Percentiles rank a stretch among this genome's conserved stretches.
phyloP scores from a whole-genome alignment of 331 rosid genomes.

The Dryas integrifolia region DNA sequence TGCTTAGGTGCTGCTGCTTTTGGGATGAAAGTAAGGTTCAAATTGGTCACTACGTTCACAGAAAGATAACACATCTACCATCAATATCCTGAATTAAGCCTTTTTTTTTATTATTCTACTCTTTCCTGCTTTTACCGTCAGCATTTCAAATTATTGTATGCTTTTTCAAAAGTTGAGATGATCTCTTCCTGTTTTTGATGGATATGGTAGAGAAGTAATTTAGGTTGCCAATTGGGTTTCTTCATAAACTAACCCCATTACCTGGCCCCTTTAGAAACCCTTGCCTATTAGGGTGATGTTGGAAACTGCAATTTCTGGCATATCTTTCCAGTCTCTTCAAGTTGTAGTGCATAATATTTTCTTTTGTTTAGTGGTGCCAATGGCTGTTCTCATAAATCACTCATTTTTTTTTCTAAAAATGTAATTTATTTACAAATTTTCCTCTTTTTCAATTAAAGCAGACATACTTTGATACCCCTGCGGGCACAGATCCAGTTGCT shows the following conservation, averaged over 20 bases:
- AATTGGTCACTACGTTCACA: background rate
- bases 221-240: no score
- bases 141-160: no score
- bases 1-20: background rate
- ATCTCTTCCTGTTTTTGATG: no score
- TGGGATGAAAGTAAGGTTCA: background rate
- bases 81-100: no score
- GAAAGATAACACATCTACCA: no score
- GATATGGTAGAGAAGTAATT: no score
- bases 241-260: no score
- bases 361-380: background rate
- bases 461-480: slow-evolving; percentile 79
- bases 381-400: slow-evolving; percentile 1
- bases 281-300: background rate
- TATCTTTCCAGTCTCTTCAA: background rate
- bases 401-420: background rate
- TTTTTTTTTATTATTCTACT: background rate
- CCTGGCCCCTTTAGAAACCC: background rate
- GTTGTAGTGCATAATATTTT: background rate
- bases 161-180: no score
- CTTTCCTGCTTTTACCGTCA: no score
- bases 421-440: slow-evolving; percentile 6
- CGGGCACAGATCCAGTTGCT: slow-evolving; percentile 76
- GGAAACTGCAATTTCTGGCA: background rate
- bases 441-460: slow-evolving; percentile 31